These are phyloP conservation scores for Rhynchospora tenuis DNA, from an alignment of 176 grass and related monocot species.

Conservation along the genomic window DNA sequence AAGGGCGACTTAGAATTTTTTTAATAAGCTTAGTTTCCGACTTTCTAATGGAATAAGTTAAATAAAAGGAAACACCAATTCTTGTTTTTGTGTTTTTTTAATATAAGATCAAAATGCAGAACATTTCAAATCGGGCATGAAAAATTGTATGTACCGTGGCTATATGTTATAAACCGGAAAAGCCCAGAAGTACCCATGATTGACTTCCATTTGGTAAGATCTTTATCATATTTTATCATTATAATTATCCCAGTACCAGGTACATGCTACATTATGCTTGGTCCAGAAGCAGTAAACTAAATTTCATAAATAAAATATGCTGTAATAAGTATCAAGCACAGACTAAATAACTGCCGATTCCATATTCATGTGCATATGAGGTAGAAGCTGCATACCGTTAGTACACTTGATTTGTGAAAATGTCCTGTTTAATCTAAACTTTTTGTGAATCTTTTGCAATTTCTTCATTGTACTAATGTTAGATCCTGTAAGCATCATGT, in stretches of 20 bases:
- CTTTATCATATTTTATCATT: neutral
- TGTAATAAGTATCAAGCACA: neutral
- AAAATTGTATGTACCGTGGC: constrained; percentile 96
- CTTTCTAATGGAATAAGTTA: constrained; percentile 11
- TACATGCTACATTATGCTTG: neutral
- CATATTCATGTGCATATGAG: neutral
- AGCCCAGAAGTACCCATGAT: constrained; percentile 88
- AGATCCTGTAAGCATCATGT: too few relatives aligned
- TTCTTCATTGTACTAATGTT: too few relatives aligned
- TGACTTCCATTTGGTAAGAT: constrained; percentile 93
- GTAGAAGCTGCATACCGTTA: too few relatives aligned
- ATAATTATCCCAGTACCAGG: constrained; percentile 4
- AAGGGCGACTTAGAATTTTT: neutral
- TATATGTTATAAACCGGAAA: constrained; percentile 97
- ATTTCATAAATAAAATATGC: neutral
- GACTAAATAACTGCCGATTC: neutral
- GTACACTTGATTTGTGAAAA: too few relatives aligned
- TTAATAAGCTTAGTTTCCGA: neutral
- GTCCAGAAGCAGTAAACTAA: neutral
- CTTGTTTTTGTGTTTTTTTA: constrained; percentile 20
- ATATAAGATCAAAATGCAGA: constrained; percentile 46
- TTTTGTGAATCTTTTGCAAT: neutral
- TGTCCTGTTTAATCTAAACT: too few relatives aligned
- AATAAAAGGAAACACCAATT: neutral
- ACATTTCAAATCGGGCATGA: constrained; percentile 96